A percentile compares a stretch with the other conserved stretches of the same genome.
phyloP scores from a whole-genome alignment of 2,329 filamentous ascomycete genomes.

The Hypomyces perniciosus region DNA sequence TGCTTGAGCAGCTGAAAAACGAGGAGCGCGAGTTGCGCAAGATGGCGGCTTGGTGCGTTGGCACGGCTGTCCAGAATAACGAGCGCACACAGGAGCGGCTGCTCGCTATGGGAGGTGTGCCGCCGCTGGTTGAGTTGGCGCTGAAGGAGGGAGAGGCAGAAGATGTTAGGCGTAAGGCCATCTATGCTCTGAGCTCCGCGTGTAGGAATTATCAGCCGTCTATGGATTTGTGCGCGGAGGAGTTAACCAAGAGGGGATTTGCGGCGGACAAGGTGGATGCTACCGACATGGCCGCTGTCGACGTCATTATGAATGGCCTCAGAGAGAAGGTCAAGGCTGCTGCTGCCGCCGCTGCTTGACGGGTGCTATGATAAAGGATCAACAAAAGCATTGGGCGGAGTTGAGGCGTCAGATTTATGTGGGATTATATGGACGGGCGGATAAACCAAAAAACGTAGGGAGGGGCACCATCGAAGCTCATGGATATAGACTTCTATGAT shows the following conservation, averaged over 20 bases:
- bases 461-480: background rate
- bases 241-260: slow-evolving; percentile 53
- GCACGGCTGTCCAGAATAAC: slow-evolving; percentile 96
- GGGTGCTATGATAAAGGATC: background rate
- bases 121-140: slow-evolving; percentile 60
- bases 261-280: slow-evolving; percentile 64
- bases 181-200: slow-evolving; percentile 81
- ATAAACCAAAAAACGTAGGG: slow-evolving; percentile 4
- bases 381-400: slow-evolving; percentile 30
- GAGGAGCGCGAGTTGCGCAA: slow-evolving; percentile 66
- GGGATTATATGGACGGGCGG: slow-evolving; percentile 14
- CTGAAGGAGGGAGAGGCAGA: slow-evolving; percentile 53
- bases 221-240: slow-evolving; percentile 60
- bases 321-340: slow-evolving; percentile 44
- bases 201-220: slow-evolving; percentile 86
- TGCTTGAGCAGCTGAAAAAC: slow-evolving; percentile 64
- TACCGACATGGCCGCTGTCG: slow-evolving; percentile 78
- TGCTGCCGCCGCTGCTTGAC: slow-evolving; percentile 17
- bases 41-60: slow-evolving; percentile 91
- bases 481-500: slow-evolving; percentile 20
- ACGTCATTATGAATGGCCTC: slow-evolving; percentile 64
- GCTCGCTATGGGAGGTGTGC: slow-evolving; percentile 59
- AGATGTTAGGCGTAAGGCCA: slow-evolving; percentile 74
- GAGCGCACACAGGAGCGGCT: slow-evolving; percentile 71
- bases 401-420: slow-evolving; percentile 20